phyloP scores from a whole-genome alignment of 306 rosid species.

The Luffa acutangula region DNA sequence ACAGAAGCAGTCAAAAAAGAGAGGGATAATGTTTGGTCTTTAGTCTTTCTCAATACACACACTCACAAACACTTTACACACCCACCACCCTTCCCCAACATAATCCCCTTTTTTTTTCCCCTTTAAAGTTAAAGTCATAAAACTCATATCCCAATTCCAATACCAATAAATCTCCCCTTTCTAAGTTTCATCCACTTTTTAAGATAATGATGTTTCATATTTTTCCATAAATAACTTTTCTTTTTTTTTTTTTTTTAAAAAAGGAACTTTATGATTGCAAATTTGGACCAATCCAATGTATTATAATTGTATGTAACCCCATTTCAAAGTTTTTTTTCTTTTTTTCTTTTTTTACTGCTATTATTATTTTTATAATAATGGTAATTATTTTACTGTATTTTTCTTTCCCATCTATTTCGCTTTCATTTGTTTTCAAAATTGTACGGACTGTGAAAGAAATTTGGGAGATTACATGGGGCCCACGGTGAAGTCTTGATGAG shows the following conservation, averaged over 20 bases:
- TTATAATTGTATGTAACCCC: background rate
- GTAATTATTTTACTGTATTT: background rate
- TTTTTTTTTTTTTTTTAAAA: too few relatives aligned
- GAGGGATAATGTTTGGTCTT: slow-evolving; percentile 11
- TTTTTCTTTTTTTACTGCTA: background rate
- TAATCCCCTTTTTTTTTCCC: background rate
- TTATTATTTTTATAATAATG: background rate
- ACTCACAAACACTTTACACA: background rate
- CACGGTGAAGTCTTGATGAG: slow-evolving; percentile 1
- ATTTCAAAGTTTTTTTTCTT: background rate
- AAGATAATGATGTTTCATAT: background rate
- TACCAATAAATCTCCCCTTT: background rate
- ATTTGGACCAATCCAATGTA: background rate
- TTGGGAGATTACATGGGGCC: slow-evolving; percentile 4
- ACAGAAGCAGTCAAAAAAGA: slow-evolving; percentile 1
- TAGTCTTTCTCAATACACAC: background rate
- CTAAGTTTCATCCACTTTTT: slow-evolving; percentile 9
- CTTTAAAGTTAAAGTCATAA: background rate
- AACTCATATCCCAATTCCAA: background rate
- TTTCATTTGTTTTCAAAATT: background rate
- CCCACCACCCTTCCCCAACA: background rate
- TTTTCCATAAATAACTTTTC: background rate
- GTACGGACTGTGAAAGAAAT: background rate
- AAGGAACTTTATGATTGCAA: background rate
- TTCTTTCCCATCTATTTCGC: background rate